Base-by-base conservation (phyloP, 2,329 filamentous ascomycete species). In the Stachybotrys echinatus region DNA sequence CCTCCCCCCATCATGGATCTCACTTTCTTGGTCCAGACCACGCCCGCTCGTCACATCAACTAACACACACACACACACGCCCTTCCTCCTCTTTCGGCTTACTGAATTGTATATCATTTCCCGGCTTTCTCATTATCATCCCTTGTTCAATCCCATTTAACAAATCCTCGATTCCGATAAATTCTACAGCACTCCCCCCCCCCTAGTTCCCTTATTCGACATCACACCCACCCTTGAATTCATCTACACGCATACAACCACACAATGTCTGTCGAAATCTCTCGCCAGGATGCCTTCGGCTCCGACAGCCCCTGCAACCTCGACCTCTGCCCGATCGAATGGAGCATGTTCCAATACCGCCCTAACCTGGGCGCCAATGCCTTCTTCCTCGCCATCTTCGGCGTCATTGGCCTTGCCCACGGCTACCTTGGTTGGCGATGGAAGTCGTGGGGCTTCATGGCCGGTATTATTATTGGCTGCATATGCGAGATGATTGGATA, bases 401-500 rank as follows among this genome's bases (percentile, higher is more conserved):
- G 57, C 44, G 27, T 76, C 38, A 43, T 73, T 19, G 64, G 63
- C 18, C 21, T 67, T 18, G 51, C 70, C n/a, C 77, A 81, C 50
- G 43, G 65, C 37, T 65, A 63, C 42, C 65, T 76, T n/a, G 77
- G 77, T 42, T 42, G 72, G 39, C 62, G 70, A 38, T 77, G 73
- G 73, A 73, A 64, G 56, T 68, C 64, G 21, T 76, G 73, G 69
- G 72, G 69, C 51, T 80, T 76, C 61, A 73, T 73, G 65, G 54
- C 56, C 12, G 74, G 72, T 52, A 80, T 87, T 73, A 57, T 80
- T 6, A 58, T 74, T 18, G 84, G 84, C 43, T 81, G 76, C 54
- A 39, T 76, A 6, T 69, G 73, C 45, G 83, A 85, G 57, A 73
- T 85, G 12, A 59, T 85, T 31, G 85, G 85, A 18, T 88, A 88